A percentile compares a stretch with the other conserved stretches of the same genome.
Evolutionary conservation across 106 monocot genomes (phyloP).

Genomic region (Dioscorea zingiberensis): DNA sequence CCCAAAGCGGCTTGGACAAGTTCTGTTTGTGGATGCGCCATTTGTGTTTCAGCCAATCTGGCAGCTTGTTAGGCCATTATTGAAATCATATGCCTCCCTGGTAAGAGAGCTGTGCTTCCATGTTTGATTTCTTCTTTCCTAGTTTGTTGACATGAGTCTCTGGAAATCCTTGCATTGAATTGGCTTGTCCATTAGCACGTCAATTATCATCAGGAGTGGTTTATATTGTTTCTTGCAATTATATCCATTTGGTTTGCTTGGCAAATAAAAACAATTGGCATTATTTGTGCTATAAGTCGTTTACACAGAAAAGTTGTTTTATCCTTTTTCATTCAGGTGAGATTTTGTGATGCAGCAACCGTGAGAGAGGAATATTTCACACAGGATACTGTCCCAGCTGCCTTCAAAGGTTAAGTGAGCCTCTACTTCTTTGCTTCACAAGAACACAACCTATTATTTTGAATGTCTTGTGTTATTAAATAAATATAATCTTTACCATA

Average conservation of each 20-base stretch:
- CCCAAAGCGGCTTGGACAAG: constrained; percentile 77
- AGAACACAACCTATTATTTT: too few relatives aligned
- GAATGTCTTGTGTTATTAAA: too few relatives aligned
- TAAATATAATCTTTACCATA: too few relatives aligned
- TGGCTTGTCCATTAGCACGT: too few relatives aligned
- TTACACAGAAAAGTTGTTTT: neutral
- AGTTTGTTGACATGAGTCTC: neutral
- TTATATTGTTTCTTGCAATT: neutral
- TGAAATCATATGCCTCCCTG: constrained; percentile 81
- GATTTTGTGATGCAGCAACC: constrained; percentile 34
- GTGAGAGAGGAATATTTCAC: constrained; percentile 35
- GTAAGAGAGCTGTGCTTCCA: constrained; percentile 23
- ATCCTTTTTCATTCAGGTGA: constrained; percentile 18
- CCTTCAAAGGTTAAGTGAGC: constrained; percentile 13
- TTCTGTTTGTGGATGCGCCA: constrained; percentile 85
- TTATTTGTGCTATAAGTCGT: neutral
- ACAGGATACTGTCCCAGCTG: constrained; percentile 18
- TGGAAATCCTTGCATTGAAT: too few relatives aligned
- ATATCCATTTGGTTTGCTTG: neutral
- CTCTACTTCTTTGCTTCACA: too few relatives aligned
- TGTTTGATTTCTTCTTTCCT: neutral
- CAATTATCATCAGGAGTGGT: neutral
- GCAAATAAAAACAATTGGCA: neutral
- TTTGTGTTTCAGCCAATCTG: constrained; percentile 92
- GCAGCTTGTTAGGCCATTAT: constrained; percentile 70